Evolutionary conservation across 192 early-diverging fungal species (phyloP).

Genomic region (Umbelopsis ramanniana): DNA sequence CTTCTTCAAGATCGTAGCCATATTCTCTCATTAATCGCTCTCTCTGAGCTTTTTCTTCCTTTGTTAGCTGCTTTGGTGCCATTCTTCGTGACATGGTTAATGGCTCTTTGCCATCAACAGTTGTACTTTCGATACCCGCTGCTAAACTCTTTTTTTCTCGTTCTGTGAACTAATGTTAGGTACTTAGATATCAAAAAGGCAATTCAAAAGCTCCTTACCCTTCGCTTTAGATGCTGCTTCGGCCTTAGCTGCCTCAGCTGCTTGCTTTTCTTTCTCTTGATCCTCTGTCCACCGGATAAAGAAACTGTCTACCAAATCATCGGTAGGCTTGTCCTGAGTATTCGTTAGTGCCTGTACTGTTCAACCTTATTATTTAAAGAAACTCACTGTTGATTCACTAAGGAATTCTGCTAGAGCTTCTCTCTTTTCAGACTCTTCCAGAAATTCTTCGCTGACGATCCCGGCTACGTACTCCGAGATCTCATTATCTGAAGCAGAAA

Average conservation of each 20-base stretch:
- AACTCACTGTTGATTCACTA: conserved; percentile 55
- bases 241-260: conserved; percentile 38
- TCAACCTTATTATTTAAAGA: neutral
- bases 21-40: conserved; percentile 61
- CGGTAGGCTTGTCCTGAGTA: conserved; percentile 47
- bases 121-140: conserved; percentile 7
- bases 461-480: conserved; percentile 68
- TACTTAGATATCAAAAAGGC: neutral
- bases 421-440: conserved; percentile 66
- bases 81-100: conserved; percentile 19
- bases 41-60: conserved; percentile 54
- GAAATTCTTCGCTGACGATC: conserved; percentile 64
- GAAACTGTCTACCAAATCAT: conserved; percentile 46
- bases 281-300: conserved; percentile 48
- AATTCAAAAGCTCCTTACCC: conserved; percentile 2
- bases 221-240: conserved; percentile 21
- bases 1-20: conserved; percentile 65
- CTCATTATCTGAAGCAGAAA: conserved; percentile 26
- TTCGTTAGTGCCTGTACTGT: neutral
- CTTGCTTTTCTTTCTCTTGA: conserved; percentile 45
- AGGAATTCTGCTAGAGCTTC: conserved; percentile 74
- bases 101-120: neutral
- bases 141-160: conserved; percentile 22
- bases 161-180: neutral
- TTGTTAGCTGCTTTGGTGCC: conserved; percentile 49